Evolutionary conservation across 139 green algal species (phyloP), one percentile per base, ranked within the genome.

Genomic region (Dunaliella primolecta): DNA sequence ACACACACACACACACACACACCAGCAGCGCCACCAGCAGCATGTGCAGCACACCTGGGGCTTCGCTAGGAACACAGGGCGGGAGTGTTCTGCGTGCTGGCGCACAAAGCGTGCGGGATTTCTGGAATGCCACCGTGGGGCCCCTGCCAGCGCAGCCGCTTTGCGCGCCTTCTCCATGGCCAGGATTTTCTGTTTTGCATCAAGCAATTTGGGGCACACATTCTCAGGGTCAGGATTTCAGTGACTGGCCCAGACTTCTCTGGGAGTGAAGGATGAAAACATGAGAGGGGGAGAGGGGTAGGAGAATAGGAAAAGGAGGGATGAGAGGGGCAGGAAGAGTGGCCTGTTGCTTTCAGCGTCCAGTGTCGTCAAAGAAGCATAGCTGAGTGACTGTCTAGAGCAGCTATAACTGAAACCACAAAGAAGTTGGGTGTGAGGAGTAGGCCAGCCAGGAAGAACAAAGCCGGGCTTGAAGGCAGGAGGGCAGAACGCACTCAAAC

Each of bases 11-110:
- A n/a, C n/a, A n/a, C n/a, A n/a, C n/a, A n/a, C n/a, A n/a, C n/a
- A n/a, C n/a, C n/a, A n/a, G n/a, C n/a, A n/a, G 46, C 46, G 15
- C 15, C 7, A 15, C 72, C 15, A 15, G 3, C 75, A 24, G 32
- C n/a, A 7, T 27, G 27, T 55, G n/a, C 30, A 76, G 38, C 79
- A 27, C 57, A 84, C 80, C 56, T 78, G 74, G 82, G 55, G 75
- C 38, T 24, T 80, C 11, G 7, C 15, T 30, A 84, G 38, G 31
- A 78, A 78, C 24, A 78, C 80, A 31, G 3, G 25, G 7, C 24
- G 3, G 33, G 56, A 31, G 34, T 85, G 82, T 25, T 85, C 82
- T 2, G 7, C n/a, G 82, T 85, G 82, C 72, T 64, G 35, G 34
- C 82, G 82, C 34, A 81, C 70, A 32, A 38, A 85, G 36, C 71